Evolutionary conservation across 1,139 yeast species (phyloP).

Genomic region (Fermentozyma sake): DNA sequence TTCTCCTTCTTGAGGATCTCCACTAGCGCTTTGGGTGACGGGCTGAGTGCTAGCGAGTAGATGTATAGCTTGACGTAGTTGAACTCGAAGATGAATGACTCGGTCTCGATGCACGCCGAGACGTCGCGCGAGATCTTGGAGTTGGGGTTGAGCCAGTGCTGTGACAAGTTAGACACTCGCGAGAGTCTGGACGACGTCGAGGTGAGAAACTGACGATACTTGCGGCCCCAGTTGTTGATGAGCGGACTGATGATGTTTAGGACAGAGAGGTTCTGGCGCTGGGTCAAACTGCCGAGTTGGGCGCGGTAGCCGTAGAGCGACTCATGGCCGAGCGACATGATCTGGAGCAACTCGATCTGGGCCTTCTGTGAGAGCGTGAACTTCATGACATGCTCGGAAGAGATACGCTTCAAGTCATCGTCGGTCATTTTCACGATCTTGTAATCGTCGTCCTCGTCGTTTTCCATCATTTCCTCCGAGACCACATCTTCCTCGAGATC

Average conservation of each 20-base stretch:
- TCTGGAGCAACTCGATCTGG: slow-evolving; percentile 71
- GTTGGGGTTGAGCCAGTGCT: slow-evolving; percentile 30
- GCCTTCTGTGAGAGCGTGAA: slow-evolving; percentile 72
- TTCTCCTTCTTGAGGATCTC: slow-evolving; percentile 12
- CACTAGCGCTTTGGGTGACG: slow-evolving; percentile 19
- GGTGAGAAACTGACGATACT: slow-evolving; percentile 51
- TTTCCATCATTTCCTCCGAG: slow-evolving; percentile 29
- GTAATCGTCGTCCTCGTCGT: slow-evolving; percentile 18
- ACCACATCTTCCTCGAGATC: slow-evolving; percentile 46
- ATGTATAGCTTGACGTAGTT: slow-evolving; percentile 80
- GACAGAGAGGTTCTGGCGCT: slow-evolving; percentile 67
- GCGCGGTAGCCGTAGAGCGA: slow-evolving; percentile 69
- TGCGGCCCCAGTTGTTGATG: slow-evolving; percentile 72
- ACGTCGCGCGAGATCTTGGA: slow-evolving; percentile 37
- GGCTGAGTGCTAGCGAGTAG: slow-evolving; percentile 73
- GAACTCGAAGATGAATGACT: slow-evolving; percentile 74
- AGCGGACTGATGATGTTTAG: slow-evolving; percentile 72
- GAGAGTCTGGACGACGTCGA: slow-evolving; percentile 36
- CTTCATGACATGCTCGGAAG: slow-evolving; percentile 22
- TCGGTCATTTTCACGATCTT: slow-evolving; percentile 32
- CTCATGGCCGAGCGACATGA: slow-evolving; percentile 80
- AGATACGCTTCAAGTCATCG: slow-evolving; percentile 30
- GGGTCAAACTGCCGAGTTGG: slow-evolving; percentile 48
- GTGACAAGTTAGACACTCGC: slow-evolving; percentile 25
- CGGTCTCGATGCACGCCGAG: slow-evolving; percentile 50